phyloP scores from a whole-genome alignment of 1,284 basidiomycete genomes.

The Mycena citricolor region DNA sequence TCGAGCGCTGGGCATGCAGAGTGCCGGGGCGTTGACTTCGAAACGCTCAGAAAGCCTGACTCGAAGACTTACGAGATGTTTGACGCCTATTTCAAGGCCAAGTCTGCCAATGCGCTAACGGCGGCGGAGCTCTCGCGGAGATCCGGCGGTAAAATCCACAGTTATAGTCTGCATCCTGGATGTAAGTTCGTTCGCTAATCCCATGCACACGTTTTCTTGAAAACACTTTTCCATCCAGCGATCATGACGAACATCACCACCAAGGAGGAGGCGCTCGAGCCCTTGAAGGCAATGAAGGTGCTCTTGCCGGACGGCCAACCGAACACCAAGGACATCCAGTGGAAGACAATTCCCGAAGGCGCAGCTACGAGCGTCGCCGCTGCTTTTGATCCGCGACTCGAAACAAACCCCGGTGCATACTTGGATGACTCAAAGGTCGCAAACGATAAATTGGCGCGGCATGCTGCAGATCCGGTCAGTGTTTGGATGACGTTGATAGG shows the following conservation, averaged over 20 bases:
- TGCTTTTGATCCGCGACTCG: conserved; percentile 9
- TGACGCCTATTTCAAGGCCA: conserved; percentile 3
- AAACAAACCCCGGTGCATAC: conserved; percentile 6
- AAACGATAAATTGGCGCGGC: conserved; percentile 1
- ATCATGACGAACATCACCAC: conserved; percentile 4
- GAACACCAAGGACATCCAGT: neutral
- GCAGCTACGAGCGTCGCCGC: conserved; percentile 6
- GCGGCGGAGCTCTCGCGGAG: conserved; percentile 8
- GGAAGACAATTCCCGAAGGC: conserved; percentile 2
- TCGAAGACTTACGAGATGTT: neutral
- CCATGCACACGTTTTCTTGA: neutral
- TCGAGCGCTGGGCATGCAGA: neutral
- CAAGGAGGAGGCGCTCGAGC: neutral
- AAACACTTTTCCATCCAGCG: neutral
- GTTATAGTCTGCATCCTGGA: conserved; percentile 6
- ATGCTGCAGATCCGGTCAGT: conserved; percentile 4
- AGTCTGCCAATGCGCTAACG: conserved; percentile 4
- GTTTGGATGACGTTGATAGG: neutral
- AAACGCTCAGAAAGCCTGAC: neutral
- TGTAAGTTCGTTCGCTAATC: conserved; percentile 1
- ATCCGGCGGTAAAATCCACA: neutral
- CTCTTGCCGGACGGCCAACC: conserved; percentile 1
- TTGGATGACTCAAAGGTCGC: neutral
- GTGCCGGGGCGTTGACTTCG: neutral
- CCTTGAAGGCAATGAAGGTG: neutral